Evolutionary conservation across 352 stramenopile genomes (phyloP).

Genomic region (Globisporangium polare): DNA sequence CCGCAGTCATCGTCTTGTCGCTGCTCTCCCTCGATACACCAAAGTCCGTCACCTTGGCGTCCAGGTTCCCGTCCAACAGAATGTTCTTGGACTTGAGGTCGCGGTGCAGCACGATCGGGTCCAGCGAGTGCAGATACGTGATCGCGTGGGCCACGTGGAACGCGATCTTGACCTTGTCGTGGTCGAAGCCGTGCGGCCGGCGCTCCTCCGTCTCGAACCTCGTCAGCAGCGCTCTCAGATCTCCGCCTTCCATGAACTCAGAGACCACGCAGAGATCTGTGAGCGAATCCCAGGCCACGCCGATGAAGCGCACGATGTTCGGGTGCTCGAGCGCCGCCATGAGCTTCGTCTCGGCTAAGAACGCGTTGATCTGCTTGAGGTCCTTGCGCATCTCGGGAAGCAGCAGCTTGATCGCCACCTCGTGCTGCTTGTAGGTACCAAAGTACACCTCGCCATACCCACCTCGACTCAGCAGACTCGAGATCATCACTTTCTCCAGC

Average conservation of each 20-base stretch:
- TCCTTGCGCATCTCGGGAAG: background rate
- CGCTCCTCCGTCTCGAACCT: constrained; percentile 20
- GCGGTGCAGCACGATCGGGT: too few species aligned
- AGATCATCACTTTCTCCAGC: background rate
- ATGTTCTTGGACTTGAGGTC: too few species aligned
- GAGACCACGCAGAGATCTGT: constrained; percentile 21
- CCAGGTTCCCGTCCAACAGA: too few species aligned
- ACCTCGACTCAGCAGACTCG: too few species aligned
- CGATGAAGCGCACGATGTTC: constrained; percentile 20
- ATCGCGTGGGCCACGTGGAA: too few species aligned
- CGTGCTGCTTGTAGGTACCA: background rate
- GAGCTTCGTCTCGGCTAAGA: background rate
- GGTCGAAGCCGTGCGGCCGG: background rate
- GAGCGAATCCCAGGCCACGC: constrained; percentile 16
- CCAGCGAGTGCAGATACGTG: too few species aligned
- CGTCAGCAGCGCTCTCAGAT: constrained; percentile 31
- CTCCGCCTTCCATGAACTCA: constrained; percentile 26
- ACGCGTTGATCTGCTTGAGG: background rate
- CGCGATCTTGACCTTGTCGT: too few species aligned
- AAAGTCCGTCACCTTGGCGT: too few species aligned
- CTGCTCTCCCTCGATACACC: too few species aligned
- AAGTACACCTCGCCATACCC: constrained; percentile 1
- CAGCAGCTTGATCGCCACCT: background rate
- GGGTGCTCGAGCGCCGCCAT: constrained; percentile 17
- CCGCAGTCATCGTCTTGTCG: too few species aligned